Evolutionary conservation across 164 flowering plant species (phyloP).

Genomic region (Protea cynaroides): DNA sequence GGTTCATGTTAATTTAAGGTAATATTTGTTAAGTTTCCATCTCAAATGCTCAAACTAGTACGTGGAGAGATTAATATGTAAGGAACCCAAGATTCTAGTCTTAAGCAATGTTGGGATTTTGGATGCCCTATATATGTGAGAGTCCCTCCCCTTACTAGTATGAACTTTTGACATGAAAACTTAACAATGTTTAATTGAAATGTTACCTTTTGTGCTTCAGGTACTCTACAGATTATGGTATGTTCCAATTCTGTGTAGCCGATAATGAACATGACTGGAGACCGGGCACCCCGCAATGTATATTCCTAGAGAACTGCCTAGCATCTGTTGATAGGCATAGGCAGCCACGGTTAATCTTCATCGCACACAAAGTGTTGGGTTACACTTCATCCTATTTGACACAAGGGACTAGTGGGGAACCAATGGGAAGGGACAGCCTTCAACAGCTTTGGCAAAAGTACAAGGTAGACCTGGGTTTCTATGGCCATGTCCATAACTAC

Average conservation of each 20-base stretch:
- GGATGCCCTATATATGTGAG: too few species aligned
- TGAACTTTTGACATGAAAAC: too few species aligned
- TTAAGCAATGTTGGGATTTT: too few species aligned
- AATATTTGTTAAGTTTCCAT: too few species aligned
- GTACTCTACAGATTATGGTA: constrained; percentile 91
- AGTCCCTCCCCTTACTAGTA: too few species aligned
- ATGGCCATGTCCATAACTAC: constrained; percentile 86
- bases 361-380: constrained; percentile 89
- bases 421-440: constrained; percentile 90
- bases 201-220: constrained; percentile 26
- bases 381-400: constrained; percentile 61
- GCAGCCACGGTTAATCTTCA: constrained; percentile 93
- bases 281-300: constrained; percentile 81
- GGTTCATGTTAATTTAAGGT: too few species aligned
- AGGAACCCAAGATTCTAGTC: too few species aligned
- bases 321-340: constrained; percentile 78
- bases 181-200: too few species aligned
- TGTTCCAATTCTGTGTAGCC: constrained; percentile 90
- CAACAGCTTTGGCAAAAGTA: constrained; percentile 94
- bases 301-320: constrained; percentile 79
- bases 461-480: constrained; percentile 85
- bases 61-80: too few species aligned
- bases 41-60: too few species aligned
- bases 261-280: constrained; percentile 96
- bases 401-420: constrained; percentile 84